Evolutionary conservation across 2,329 filamentous ascomycete genomes (phyloP), one percentile per base, ranked within the genome.

Genomic region (Diplodia intermedia): DNA sequence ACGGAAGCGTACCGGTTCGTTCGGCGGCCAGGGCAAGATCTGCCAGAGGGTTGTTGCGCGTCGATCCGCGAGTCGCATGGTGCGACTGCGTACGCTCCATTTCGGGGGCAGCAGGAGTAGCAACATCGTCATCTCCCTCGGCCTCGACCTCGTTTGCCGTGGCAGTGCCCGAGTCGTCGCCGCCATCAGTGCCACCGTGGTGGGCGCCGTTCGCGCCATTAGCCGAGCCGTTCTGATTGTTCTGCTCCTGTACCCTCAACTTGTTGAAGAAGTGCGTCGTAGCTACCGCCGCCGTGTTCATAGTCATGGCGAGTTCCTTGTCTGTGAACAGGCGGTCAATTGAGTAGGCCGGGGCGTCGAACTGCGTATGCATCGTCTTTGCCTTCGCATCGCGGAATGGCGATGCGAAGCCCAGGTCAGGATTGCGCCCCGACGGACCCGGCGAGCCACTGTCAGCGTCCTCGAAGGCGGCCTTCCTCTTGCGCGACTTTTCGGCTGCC

Each of bases 281-380:
- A 5, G 87, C 87, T 36, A 86, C 81, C 62, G 87, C 86, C 3
- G 88, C 88, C 55, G 85, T 83, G 72, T 88, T 88, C 69, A 86
- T 87, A 67, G 87, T 86, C 75, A 87, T 81, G 63, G 84, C 84
- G 65, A 90, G 83, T 76, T 90, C 88, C 79, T 89, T 90, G 70
- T 90, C 88, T 3, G 87, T 90, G 74, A 90, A 90, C 18, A 90
- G 81, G n/a, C 85, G 83, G 67, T 89, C 84, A 68, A 90, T 83
- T 8, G 86, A 88, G 77, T 88, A 89, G 4, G 84, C 81, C 1
- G 86, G 82, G 8, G 86, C 84, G 70, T 86, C 84, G 71, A 86
- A 86, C 71, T 90, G 86, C 55, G 84, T 80, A 60, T 85, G 83
- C 57, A 84, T 75, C 36, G 80, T 80, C 71, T 83, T 82, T 12